phyloP scores from a whole-genome alignment of 2,329 filamentous ascomycete species.

The Macrophomina phaseolina region DNA sequence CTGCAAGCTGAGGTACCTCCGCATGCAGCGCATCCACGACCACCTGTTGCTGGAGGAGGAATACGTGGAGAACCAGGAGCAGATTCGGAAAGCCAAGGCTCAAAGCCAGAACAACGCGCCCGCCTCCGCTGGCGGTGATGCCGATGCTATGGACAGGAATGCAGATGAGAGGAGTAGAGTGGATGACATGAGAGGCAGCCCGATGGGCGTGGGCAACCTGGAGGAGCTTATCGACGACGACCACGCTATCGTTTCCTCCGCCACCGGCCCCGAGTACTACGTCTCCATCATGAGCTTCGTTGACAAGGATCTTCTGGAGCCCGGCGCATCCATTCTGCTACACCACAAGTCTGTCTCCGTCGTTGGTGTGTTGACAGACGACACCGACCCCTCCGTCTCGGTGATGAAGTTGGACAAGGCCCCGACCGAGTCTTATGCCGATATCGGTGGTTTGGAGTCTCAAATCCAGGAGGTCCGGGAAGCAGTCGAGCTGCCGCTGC shows the following conservation, averaged over 20 bases:
- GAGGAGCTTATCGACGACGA: conserved; percentile 99
- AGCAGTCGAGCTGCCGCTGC: conserved; percentile 90
- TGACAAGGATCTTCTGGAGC: conserved; percentile 96
- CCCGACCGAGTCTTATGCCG: conserved; percentile 95
- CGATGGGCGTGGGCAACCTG: conserved; percentile 96
- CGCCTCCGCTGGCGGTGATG: conserved; percentile 64
- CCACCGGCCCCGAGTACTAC: conserved; percentile 97
- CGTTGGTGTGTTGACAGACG: conserved; percentile 94
- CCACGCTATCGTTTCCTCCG: conserved; percentile 97
- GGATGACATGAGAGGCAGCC: conserved; percentile 97
- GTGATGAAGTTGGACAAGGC: conserved; percentile 99
- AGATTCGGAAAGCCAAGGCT: conserved; percentile 88
- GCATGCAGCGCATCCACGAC: conserved; percentile 98
- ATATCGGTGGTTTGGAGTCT: conserved; percentile 92
- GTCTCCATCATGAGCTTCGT: conserved; percentile 99
- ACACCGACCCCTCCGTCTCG: conserved; percentile 91
- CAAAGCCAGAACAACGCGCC: conserved; percentile 67
- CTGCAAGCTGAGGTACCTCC: conserved; percentile 95
- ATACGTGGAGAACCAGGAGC: conserved; percentile 98
- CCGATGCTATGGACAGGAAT: conserved; percentile 82
- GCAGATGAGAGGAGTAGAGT: conserved; percentile 94
- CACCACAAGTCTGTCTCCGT: conserved; percentile 99
- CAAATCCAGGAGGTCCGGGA: conserved; percentile 98
- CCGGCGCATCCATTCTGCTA: conserved; percentile 90
- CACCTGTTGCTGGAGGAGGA: conserved; percentile 96